These are phyloP conservation scores for Backusella tuberculispora DNA, from an alignment of 192 early-diverging fungal genomes.

Conservation along the genomic window DNA sequence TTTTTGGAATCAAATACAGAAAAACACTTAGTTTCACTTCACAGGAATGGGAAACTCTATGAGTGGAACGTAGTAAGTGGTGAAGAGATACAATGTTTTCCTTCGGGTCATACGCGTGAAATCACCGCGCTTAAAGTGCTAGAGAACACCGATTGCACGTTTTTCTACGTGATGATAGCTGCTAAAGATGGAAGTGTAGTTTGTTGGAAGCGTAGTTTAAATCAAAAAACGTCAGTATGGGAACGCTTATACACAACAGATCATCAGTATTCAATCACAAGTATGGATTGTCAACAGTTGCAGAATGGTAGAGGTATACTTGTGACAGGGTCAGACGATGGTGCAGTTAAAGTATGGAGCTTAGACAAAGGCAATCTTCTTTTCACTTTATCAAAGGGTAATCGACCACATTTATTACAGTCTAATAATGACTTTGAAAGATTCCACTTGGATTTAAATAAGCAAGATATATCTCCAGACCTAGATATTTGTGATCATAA, in stretches of 20 bases:
- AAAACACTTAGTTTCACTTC: conserved; percentile 33
- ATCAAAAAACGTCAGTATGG: conserved; percentile 23
- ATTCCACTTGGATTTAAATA: background rate
- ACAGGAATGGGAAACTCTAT: conserved; percentile 29
- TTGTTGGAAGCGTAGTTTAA: conserved; percentile 28
- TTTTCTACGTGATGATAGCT: conserved; percentile 29
- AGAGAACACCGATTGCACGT: background rate
- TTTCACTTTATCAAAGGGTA: conserved; percentile 31
- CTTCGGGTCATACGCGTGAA: conserved; percentile 22
- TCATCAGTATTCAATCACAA: conserved; percentile 24
- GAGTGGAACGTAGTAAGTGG: conserved; percentile 40
- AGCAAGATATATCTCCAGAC: background rate
- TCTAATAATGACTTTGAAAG: background rate
- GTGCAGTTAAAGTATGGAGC: conserved; percentile 40
- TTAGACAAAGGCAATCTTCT: conserved; percentile 28
- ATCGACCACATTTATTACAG: background rate
- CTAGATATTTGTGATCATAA: conserved; percentile 20
- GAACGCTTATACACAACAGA: conserved; percentile 29
- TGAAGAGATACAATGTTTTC: conserved; percentile 30
- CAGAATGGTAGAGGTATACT: conserved; percentile 32
- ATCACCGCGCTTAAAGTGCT: conserved; percentile 24
- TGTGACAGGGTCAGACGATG: conserved; percentile 34
- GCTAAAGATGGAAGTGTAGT: conserved; percentile 37
- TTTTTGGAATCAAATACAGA: conserved; percentile 20
- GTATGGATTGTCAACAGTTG: conserved; percentile 19